Evolutionary conservation across 2,329 filamentous ascomycete genomes (phyloP).

Genomic region (Colletotrichum trifolii): DNA sequence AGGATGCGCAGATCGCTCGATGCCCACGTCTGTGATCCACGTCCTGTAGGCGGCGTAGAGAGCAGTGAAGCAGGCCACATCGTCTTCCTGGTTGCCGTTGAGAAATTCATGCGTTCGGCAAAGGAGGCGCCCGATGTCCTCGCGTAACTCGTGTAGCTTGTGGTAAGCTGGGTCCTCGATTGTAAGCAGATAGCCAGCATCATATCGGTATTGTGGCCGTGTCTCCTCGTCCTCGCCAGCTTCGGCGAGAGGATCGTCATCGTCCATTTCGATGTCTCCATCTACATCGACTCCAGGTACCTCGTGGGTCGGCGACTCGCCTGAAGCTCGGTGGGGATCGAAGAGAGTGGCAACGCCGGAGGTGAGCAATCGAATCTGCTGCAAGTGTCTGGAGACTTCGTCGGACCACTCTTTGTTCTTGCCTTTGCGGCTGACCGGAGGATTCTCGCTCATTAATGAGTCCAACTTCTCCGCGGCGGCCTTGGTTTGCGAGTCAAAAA

Average conservation of each 20-base stretch:
- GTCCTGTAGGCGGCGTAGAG: conserved; percentile 92
- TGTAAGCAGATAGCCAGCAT: conserved; percentile 84
- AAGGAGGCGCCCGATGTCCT: conserved; percentile 81
- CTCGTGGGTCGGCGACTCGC: conserved; percentile 49
- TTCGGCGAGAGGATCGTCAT: conserved; percentile 66
- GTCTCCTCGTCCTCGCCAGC: conserved; percentile 84
- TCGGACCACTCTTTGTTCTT: conserved; percentile 99
- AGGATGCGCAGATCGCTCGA: conserved; percentile 93
- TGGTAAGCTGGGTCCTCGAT: conserved; percentile 70
- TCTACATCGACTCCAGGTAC: conserved; percentile 61
- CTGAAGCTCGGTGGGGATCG: conserved; percentile 78
- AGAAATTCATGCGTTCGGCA: conserved; percentile 89
- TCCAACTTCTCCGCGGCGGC: conserved; percentile 80
- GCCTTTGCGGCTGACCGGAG: conserved; percentile 87
- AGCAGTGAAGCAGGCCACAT: conserved; percentile 93
- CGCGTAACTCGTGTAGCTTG: conserved; percentile 82
- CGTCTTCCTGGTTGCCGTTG: conserved; percentile 87
- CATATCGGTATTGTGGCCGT: conserved; percentile 87
- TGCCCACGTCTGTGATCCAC: conserved; percentile 98
- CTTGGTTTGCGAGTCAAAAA: conserved; percentile 87
- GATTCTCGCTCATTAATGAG: conserved; percentile 82
- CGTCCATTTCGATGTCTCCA: conserved; percentile 52
- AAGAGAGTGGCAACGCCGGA: conserved; percentile 93
- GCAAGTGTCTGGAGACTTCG: conserved; percentile 90
- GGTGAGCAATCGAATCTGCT: conserved; percentile 87